These are phyloP conservation scores for Hypholoma fasciculare DNA, from an alignment of 768 basidiomycete genomes.

Conservation along the genomic window DNA sequence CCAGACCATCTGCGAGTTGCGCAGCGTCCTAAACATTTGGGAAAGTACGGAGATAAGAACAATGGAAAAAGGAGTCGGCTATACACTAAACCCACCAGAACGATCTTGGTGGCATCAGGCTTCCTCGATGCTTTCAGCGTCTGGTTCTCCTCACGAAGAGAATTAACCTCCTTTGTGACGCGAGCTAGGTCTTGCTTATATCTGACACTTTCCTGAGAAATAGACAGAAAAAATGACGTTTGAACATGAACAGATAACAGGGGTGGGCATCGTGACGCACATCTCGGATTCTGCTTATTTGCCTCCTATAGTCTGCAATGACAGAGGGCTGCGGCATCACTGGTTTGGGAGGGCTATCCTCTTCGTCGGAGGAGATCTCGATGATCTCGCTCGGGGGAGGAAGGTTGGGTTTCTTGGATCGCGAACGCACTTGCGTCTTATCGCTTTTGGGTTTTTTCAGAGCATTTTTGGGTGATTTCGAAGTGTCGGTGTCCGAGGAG, in stretches of 20 bases:
- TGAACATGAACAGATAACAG: neutral
- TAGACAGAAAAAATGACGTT: neutral
- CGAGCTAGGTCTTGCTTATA: slow-evolving; percentile 29
- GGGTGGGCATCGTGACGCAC: slow-evolving; percentile 25
- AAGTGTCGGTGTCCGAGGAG: slow-evolving; percentile 30
- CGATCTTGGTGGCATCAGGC: slow-evolving; percentile 28
- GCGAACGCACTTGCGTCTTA: slow-evolving; percentile 17
- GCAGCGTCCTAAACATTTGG: slow-evolving; percentile 33
- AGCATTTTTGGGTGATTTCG: neutral
- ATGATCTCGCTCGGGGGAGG: slow-evolving; percentile 37
- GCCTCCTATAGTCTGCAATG: slow-evolving; percentile 34
- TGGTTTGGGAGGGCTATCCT: slow-evolving; percentile 18
- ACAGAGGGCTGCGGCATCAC: slow-evolving; percentile 2
- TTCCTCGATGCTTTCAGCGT: slow-evolving; percentile 23
- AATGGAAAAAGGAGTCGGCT: neutral
- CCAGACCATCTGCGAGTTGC: slow-evolving; percentile 51
- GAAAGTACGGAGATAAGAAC: neutral
- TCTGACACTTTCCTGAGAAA: slow-evolving; percentile 31
- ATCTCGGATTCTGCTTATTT: slow-evolving; percentile 43
- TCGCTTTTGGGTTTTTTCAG: slow-evolving; percentile 3
- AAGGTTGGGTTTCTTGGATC: slow-evolving; percentile 10
- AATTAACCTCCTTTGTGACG: slow-evolving; percentile 15
- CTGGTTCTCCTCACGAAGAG: slow-evolving; percentile 25
- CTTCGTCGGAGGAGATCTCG: slow-evolving; percentile 62
- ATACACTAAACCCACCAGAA: slow-evolving; percentile 25